These are phyloP conservation scores for Selenicereus undatus DNA, from an alignment of 148 eudicot species.

Conservation along the genomic window DNA sequence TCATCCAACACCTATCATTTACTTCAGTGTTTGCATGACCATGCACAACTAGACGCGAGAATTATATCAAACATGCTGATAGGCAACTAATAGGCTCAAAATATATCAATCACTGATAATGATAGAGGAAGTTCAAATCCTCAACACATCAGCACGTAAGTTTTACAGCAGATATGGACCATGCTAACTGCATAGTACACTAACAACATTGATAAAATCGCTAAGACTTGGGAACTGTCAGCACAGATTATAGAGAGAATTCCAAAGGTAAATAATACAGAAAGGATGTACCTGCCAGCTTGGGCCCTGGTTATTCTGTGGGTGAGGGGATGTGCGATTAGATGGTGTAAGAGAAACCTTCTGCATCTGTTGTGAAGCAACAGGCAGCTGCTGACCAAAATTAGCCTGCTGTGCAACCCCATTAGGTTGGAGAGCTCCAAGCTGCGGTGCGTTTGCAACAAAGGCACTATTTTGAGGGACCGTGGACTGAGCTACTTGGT, in stretches of 20 bases:
- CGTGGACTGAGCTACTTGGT: constrained; percentile 44
- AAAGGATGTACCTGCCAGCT: constrained; percentile 45
- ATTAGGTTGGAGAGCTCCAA: constrained; percentile 31
- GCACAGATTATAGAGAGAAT: background rate
- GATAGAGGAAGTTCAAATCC: background rate
- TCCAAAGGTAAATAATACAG: background rate
- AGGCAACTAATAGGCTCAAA: background rate
- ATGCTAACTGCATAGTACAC: background rate
- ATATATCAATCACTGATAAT: background rate
- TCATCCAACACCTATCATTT: background rate
- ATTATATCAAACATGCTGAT: background rate
- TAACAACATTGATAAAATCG: background rate
- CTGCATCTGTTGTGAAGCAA: constrained; percentile 32
- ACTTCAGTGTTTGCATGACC: background rate
- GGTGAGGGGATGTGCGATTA: constrained; percentile 21
- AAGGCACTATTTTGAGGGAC: constrained; percentile 39
- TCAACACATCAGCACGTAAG: background rate
- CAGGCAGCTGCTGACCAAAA: constrained; percentile 34
- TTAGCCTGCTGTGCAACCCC: constrained; percentile 35
- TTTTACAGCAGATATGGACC: background rate
- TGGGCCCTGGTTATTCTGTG: constrained; percentile 29
- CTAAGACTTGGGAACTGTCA: background rate
- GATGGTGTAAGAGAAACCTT: constrained; percentile 30
- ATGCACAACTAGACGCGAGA: background rate
- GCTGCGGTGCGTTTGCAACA: constrained; percentile 38